Percentiles rank a stretch among this genome's conserved stretches.
Evolutionary conservation across 2,329 filamentous ascomycete genomes (phyloP).

Genomic region (Neofusicoccum sp.): DNA sequence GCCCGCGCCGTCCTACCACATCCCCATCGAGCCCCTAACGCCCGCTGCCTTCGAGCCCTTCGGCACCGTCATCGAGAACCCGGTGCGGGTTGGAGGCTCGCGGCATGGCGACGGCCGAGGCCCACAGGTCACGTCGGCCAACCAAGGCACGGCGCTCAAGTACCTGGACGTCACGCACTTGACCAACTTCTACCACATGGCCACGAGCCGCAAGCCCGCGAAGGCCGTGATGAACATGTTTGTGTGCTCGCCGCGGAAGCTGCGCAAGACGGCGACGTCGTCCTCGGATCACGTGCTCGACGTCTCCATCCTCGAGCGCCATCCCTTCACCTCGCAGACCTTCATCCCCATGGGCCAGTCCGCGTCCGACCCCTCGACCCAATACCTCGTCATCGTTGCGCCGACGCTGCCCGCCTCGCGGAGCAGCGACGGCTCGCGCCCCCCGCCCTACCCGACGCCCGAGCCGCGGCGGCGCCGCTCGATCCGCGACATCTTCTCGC

Average conservation of each 20-base stretch:
- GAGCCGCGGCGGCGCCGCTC: constrained; percentile 30
- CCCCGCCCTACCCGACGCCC: constrained; percentile 49
- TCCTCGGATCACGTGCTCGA: constrained; percentile 55
- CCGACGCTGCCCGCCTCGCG: constrained; percentile 62
- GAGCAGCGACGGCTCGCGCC: constrained; percentile 28
- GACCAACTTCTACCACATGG: constrained; percentile 68
- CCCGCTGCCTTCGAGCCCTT: constrained; percentile 72
- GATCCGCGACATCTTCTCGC: constrained; percentile 45
- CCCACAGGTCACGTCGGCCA: constrained; percentile 60
- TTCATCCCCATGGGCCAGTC: constrained; percentile 75
- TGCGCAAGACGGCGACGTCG: constrained; percentile 40
- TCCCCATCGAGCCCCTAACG: constrained; percentile 69
- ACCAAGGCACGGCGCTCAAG: constrained; percentile 88
- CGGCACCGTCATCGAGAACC: constrained; percentile 80
- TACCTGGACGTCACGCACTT: constrained; percentile 79
- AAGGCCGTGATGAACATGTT: constrained; percentile 83
- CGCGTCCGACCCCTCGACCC: constrained; percentile 47
- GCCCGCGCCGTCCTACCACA: constrained; percentile 42
- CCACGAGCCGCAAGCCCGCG: constrained; percentile 60
- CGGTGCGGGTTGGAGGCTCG: constrained; percentile 51
- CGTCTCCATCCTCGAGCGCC: constrained; percentile 78
- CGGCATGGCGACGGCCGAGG: constrained; percentile 42
- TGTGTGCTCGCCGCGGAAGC: constrained; percentile 70
- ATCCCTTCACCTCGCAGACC: constrained; percentile 92
- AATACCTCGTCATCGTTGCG: constrained; percentile 87